These are phyloP conservation scores for Arthromyces matolae DNA, from an alignment of 768 basidiomycete species.

Conservation along the genomic window DNA sequence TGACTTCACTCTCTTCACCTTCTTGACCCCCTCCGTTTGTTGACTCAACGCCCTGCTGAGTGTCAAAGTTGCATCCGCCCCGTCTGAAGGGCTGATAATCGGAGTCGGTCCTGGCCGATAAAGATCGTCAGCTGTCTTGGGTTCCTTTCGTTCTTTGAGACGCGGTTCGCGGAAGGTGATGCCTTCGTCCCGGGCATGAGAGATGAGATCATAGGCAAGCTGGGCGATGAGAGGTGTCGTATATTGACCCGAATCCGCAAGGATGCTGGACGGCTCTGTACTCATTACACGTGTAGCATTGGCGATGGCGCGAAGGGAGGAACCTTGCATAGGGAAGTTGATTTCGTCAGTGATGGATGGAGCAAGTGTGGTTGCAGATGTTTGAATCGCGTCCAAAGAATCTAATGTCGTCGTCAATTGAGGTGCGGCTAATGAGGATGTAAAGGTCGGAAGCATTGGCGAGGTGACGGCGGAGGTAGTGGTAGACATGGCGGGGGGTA, in stretches of 20 bases:
- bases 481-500: conserved; percentile 20
- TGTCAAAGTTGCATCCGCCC: conserved; percentile 40
- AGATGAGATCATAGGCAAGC: conserved; percentile 66
- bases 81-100: conserved; percentile 38
- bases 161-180: conserved; percentile 46
- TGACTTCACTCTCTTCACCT: conserved; percentile 33
- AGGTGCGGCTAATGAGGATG: conserved; percentile 38
- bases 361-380: conserved; percentile 13
- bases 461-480: conserved; percentile 32
- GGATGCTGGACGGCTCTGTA: conserved; percentile 67
- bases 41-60: conserved; percentile 45
- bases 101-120: conserved; percentile 36
- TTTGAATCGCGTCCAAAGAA: conserved; percentile 18
- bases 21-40: conserved; percentile 28
- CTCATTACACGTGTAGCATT: conserved; percentile 90
- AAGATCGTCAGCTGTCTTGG: conserved; percentile 15
- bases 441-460: conserved; percentile 36
- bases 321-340: conserved; percentile 46
- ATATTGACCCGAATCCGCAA: conserved; percentile 66
- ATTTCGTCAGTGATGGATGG: conserved; percentile 25
- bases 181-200: conserved; percentile 62
- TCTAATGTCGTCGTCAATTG: conserved; percentile 42
- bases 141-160: conserved; percentile 46
- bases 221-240: conserved; percentile 55
- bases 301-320: conserved; percentile 69